Base-by-base conservation (phyloP, 2,329 filamentous ascomycete genomes). In the Trichoderma lentiforme region DNA sequence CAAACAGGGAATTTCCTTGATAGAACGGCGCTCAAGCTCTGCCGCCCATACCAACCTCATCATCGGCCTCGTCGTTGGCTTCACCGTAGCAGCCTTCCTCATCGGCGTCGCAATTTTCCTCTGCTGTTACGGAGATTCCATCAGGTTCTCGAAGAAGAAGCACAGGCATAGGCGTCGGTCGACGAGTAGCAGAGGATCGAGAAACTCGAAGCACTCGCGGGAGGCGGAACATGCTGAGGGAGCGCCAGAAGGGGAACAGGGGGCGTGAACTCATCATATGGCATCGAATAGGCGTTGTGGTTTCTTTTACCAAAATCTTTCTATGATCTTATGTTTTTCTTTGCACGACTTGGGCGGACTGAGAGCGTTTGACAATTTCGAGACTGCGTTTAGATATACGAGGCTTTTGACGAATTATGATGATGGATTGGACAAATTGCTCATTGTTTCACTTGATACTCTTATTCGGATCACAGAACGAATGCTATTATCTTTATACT, bases 21-120 rank as follows among this genome's bases (percentile, higher is more conserved):
- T 76, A 30, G 30, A 62, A n/a, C 76, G 77, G 18, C 78, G 80
- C 26, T 69, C 65, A 34, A 28, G 21, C 6, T 73, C 76, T 6
- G 67, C 74, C 60, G 75, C 80, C 18, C 80, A 82, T 51, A 80
- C 79, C 39, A 83, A 84, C 74, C 78, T 80, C 67, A 83, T 81
- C 39, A 85, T 84, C 70, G 84, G 83, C 69, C 77, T 84, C 72
- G 79, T 83, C 4, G 80, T 86, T 58, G 84, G 81, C 71, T 76
- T 86, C 53, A 76, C 82, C 4, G 76, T 85, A 24, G 79, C 80
- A 30, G 75, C 80, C 24, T 85, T 85, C 71, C 69, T 86, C 70
- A 75, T 80, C 18, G 81, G 76, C 24, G 72, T 81, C 21, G 70
- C 76, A 51, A 78, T 78, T 47, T 85, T 86, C 73, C 73, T 84